These are phyloP conservation scores for Globisporangium spinosum DNA, from an alignment of 352 stramenopile species.

Conservation along the genomic window DNA sequence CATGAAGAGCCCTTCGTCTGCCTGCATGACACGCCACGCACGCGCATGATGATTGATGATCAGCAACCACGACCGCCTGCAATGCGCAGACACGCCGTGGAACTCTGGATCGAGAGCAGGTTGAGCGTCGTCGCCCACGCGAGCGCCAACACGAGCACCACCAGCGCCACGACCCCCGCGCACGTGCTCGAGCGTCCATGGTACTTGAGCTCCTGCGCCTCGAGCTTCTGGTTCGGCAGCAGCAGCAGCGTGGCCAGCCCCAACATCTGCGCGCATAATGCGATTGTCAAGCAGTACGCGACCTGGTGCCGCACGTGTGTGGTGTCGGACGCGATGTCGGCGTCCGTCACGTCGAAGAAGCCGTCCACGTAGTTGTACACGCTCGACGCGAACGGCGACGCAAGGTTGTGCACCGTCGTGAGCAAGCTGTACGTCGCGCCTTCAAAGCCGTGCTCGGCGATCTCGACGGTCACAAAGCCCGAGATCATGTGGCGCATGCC, in stretches of 20 bases:
- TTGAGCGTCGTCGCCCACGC: conserved; percentile 55
- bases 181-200: conserved; percentile 41
- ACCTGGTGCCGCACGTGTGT: conserved; percentile 57
- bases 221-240: conserved; percentile 58
- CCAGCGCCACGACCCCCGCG: conserved; percentile 35
- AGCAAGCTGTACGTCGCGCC: conserved; percentile 58
- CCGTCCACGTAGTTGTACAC: conserved; percentile 53
- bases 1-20: not conserved
- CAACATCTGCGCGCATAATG: conserved; percentile 21
- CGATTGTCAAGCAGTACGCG: conserved; percentile 48
- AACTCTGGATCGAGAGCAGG: conserved; percentile 56
- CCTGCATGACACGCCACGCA: not conserved
- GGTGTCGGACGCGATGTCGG: conserved; percentile 55
- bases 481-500: conserved; percentile 59
- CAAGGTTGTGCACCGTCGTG: conserved; percentile 64
- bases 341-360: conserved; percentile 55
- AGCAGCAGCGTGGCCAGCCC: conserved; percentile 46
- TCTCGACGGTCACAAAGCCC: conserved; percentile 64
- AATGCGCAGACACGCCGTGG: conserved; percentile 60
- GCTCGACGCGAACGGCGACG: conserved; percentile 47
- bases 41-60: not conserved
- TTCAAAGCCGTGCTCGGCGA: conserved; percentile 71
- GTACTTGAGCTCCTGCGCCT: conserved; percentile 59
- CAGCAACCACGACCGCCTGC: conserved; percentile 51
- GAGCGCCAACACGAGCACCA: conserved; percentile 35